Conservation (phyloP, 1,284 basidiomycete species). For the Pterulicium gracile region DNA sequence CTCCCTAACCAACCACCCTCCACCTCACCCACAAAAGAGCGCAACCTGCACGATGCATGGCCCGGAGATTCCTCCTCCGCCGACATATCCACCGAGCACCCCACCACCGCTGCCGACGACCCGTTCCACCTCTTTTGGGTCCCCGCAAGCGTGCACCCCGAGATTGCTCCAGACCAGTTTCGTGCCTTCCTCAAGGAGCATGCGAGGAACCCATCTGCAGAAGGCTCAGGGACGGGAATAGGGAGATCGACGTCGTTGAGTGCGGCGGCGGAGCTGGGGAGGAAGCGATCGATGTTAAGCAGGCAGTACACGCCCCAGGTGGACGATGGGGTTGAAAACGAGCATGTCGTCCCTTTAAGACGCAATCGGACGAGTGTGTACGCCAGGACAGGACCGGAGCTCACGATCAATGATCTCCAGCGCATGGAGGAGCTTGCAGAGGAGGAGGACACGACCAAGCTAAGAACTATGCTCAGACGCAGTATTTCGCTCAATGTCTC, state of each 20-base stretch:
- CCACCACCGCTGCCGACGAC: conserved; percentile 45
- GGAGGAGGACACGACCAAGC: conserved; percentile 76
- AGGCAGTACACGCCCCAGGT: conserved; percentile 74
- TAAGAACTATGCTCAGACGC: conserved; percentile 75
- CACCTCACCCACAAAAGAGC: conserved; percentile 31
- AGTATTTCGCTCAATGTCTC: conserved; percentile 83
- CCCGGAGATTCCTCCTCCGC: conserved; percentile 19
- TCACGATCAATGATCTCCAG: conserved; percentile 89
- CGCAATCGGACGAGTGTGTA: conserved; percentile 58
- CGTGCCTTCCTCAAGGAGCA: conserved; percentile 92
- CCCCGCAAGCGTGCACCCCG: conserved; percentile 90
- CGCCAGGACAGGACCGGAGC: conserved; percentile 51
- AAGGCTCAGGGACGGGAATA: conserved; percentile 30
- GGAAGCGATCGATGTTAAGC: conserved; percentile 85
- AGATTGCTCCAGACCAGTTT: conserved; percentile 95
- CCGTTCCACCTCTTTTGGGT: conserved; percentile 94
- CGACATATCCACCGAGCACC: conserved; percentile 14
- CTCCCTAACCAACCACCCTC: conserved; percentile 57
- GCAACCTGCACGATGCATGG: conserved; percentile 30
- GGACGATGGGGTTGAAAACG: conserved; percentile 63
- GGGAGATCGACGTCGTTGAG: conserved; percentile 25
- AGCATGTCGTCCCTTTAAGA: conserved; percentile 56
- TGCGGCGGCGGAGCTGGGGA: conserved; percentile 43
- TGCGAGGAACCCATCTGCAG: conserved; percentile 45
- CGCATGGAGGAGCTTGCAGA: conserved; percentile 88